Evolutionary conservation across 129 eudicot species (phyloP), one percentile per base, ranked within the genome.

Genomic region (Escallonia herrerae): DNA sequence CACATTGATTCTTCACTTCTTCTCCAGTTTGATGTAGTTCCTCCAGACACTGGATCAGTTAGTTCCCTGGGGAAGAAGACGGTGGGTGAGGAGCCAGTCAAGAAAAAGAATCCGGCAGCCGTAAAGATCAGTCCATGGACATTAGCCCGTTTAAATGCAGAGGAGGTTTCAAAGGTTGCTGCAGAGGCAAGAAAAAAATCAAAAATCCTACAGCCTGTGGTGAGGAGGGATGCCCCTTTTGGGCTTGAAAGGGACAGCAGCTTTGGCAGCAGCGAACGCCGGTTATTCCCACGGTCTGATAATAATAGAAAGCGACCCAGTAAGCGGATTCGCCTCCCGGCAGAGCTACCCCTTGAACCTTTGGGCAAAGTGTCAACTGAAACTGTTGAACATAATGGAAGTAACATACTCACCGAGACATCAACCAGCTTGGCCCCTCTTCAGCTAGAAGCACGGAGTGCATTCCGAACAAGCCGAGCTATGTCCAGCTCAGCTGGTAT

Each of bases 111-210:
- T 50, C 83, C 86, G 1, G 45, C 89, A 57, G 68, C 97, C 5
- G 97, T 94, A 10, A 94, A 94, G 73, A 89, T 94, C 77, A 94
- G 99, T 62, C 97, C 99, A 22, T 94, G 97, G 99, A 77, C 99
- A 43, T 66, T 94, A 64, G 95, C 99, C 46, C 87, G 99, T 46
- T 74, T 94, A 53, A 94, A 89, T 50, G 93, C 97, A 4, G 93
- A 94, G 58, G 99, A 94, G 41, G 95, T 94, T 7, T 75, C 99
- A 1, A 94, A 86, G 76, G 95, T 93, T 52, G 99, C 99, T 69
- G 90, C 96, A 13, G 99, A 94, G 76, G 97, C 97, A 58, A 86
- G 99, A 75, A 94, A 86, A 72, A 94, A 84, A 72, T 94, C 99
- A 62, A 94, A 86, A 77, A 94, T 94, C 66, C 66, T 94, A 14